Evolutionary conservation across 2,329 filamentous ascomycete species (phyloP).

Genomic region (Pseudonectria foliicola): DNA sequence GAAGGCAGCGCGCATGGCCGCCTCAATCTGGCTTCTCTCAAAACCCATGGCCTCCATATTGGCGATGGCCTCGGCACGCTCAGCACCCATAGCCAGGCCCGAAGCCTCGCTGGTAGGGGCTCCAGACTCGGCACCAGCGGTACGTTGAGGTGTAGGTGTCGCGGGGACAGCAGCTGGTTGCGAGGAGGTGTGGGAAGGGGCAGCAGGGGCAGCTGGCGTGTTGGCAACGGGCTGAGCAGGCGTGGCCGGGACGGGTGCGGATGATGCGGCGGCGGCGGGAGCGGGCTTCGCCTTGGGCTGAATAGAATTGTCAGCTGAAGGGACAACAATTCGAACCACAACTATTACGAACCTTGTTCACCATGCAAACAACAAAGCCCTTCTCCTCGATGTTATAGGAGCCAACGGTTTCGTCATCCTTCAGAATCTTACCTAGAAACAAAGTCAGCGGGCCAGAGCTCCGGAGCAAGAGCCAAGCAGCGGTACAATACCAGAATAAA

Average conservation of each 20-base stretch:
- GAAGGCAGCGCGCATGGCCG: conserved; percentile 91
- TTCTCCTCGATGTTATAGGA: conserved; percentile 99
- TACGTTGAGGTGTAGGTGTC: conserved; percentile 47
- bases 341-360: conserved; percentile 85
- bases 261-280: conserved; percentile 46
- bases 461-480: conserved; percentile 1
- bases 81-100: conserved; percentile 77
- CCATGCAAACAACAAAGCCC: conserved; percentile 98
- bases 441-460: conserved; percentile 16
- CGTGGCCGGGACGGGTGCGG: conserved; percentile 52
- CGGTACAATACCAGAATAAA: conserved; percentile 73
- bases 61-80: conserved; percentile 73
- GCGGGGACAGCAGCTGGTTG: conserved; percentile 43
- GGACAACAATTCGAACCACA: too few relatives aligned
- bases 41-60: conserved; percentile 99
- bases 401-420: conserved; percentile 94
- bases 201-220: conserved; percentile 51
- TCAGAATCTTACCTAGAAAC: conserved; percentile 81
- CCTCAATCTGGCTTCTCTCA: conserved; percentile 76
- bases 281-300: conserved; percentile 60
- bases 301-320: conserved; percentile 8
- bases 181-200: conserved; percentile 32
- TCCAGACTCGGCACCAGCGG: conserved; percentile 30
- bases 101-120: conserved; percentile 53
- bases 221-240: conserved; percentile 47